Conservation (phyloP, 169 alveolate species). For the Sarcocystis neurona region DNA sequence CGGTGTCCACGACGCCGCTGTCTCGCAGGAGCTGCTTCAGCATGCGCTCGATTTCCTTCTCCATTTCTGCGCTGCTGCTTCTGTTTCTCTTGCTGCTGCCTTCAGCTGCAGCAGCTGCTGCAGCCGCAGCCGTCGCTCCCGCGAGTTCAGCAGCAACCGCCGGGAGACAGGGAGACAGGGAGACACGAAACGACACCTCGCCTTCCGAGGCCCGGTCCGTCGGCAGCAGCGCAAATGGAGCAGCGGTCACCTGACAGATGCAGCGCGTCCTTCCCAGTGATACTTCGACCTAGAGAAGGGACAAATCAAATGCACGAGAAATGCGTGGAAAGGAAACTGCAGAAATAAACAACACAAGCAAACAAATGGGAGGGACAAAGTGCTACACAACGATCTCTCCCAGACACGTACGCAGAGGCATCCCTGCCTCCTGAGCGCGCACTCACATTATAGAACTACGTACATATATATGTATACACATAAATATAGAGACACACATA, state of each 20-base stretch:
- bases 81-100: not conserved
- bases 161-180: not conserved
- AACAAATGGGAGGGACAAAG: too few species aligned
- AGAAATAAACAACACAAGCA: too few species aligned
- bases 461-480: too few species aligned
- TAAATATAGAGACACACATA: too few species aligned
- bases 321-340: too few species aligned
- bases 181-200: constrained; percentile 46
- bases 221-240: constrained; percentile 64
- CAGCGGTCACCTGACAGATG: constrained; percentile 54
- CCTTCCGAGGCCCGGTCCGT: constrained; percentile 70
- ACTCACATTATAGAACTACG: too few species aligned
- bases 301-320: too few species aligned
- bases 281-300: constrained; percentile 49
- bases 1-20: constrained; percentile 67
- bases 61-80: constrained; percentile 46
- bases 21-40: constrained; percentile 66
- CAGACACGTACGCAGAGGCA: too few species aligned
- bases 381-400: too few species aligned
- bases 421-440: too few species aligned
- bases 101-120: constrained; percentile 59
- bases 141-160: not conserved
- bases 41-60: constrained; percentile 45
- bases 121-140: not conserved
- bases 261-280: constrained; percentile 68